Evolutionary conservation across 371 early-diverging fungal genomes (phyloP), one percentile per base, ranked within the genome.

Genomic region (Lichtheimia ornata): DNA sequence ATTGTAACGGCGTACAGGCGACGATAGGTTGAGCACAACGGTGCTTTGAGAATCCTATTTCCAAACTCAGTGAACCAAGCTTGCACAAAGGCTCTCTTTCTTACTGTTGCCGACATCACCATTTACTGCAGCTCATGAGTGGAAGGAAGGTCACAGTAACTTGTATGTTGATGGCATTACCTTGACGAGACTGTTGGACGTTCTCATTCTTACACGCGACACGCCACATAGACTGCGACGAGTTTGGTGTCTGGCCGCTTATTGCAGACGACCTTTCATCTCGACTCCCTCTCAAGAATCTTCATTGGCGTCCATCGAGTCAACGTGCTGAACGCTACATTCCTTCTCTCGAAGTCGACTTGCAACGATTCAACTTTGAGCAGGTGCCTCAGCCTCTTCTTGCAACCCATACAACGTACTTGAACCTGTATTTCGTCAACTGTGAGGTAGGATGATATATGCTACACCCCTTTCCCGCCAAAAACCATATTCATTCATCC

Each of bases 301-400:
- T 97, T 17, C 79, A 84, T 42, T 97, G 95, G 94, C 88, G 88
- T 61, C 88, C 92, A 17, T 88, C 91, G 18, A 82, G 85, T 59
- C 82, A 85, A 60, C 81, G 88, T 40, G 71, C 88, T 24, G 82
- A 79, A 40, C 83, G 90, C 25, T 68, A 83, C 20, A 82, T 86
- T 44, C 71, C 75, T 43, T 73, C 77, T 22, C 75, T 95, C 14
- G 89, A 90, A 54, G 83, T 93, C 0, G 89, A 90, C 47, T 60
- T 93, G 25, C 85, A 81, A 58, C 84, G 86, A 5, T 93, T 88
- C 64, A 78, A 71, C 17, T 61, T 71, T 54, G 82, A 81, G n/a
- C 62, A 63, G 56, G 73, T 82, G 2, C 73, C 88, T 12, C 68
- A 82, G 27, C 89, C 88, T 0, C 81, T 88, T 13, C 76, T 85